A percentile compares a stretch with the other conserved stretches of the same genome.
Conservation (phyloP, 2,329 filamentous ascomycete species). For the Rhynchosporium graminicola region DNA sequence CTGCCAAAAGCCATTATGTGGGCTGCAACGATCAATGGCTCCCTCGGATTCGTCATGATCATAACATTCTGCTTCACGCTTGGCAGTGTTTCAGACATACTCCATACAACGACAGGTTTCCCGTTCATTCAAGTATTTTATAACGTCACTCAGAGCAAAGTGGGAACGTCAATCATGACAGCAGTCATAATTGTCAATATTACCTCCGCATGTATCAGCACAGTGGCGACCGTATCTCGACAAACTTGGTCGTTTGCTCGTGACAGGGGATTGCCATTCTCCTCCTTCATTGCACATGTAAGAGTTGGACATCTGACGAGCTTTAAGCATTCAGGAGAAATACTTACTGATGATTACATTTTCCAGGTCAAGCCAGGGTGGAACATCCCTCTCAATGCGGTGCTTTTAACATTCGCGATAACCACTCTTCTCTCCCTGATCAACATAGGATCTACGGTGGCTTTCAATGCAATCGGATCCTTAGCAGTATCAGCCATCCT, state of each 20-base stretch:
- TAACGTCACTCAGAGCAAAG: constrained; percentile 47
- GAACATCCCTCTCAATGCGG: constrained; percentile 46
- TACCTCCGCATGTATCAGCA: constrained; percentile 43
- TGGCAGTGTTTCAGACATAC: constrained; percentile 40
- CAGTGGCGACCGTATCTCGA: constrained; percentile 41
- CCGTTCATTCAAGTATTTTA: constrained; percentile 55
- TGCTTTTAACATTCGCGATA: constrained; percentile 27
- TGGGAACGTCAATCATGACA: constrained; percentile 50
- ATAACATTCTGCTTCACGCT: constrained; percentile 43
- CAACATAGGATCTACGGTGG: constrained; percentile 51
- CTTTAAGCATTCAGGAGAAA: neutral
- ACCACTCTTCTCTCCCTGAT: constrained; percentile 41
- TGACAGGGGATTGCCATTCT: constrained; percentile 47
- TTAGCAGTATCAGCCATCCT: constrained; percentile 51
- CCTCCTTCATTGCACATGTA: constrained; percentile 42
- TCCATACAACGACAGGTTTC: constrained; percentile 46
- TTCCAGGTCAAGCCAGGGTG: constrained; percentile 42
- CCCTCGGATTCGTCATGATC: constrained; percentile 45
- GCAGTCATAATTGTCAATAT: constrained; percentile 45
- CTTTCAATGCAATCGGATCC: constrained; percentile 54
- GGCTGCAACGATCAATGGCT: constrained; percentile 50
- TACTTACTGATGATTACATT: neutral
- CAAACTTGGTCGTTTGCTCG: constrained; percentile 48
- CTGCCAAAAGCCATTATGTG: constrained; percentile 50
- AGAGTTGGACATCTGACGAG: neutral